Conservation (phyloP, 345 rosid genomes). For the Citrus sp. region DNA sequence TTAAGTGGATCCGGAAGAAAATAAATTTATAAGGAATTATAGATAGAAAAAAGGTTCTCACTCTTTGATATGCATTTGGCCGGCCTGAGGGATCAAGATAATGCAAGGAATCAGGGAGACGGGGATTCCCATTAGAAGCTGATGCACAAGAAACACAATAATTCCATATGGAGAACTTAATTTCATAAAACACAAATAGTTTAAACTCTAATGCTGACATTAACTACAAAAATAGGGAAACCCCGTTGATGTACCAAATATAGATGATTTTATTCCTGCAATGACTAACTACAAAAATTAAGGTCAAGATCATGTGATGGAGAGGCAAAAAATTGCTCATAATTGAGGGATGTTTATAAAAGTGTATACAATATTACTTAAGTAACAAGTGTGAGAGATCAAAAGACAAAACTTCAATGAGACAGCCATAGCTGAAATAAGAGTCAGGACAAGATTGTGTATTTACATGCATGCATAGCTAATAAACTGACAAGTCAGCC, state of each 20-base stretch:
- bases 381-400: neutral
- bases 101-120: slow-evolving; percentile 72
- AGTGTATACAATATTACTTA: neutral
- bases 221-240: neutral
- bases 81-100: slow-evolving; percentile 53
- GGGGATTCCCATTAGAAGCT: slow-evolving; percentile 88
- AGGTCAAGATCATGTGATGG: neutral
- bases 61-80: slow-evolving; percentile 55
- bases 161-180: neutral
- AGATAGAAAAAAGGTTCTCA: slow-evolving; percentile 19
- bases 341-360: neutral
- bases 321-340: neutral
- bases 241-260: neutral
- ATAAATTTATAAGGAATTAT: neutral
- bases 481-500: neutral
- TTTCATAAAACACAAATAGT: neutral
- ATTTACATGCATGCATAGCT: neutral
- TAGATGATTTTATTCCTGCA: neutral
- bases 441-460: slow-evolving; percentile 6
- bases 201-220: neutral
- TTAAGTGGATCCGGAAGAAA: slow-evolving; percentile 1
- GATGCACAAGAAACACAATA: slow-evolving; percentile 22
- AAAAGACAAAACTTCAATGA: neutral
- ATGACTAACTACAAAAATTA: neutral
- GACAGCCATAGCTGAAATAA: neutral